Base-by-base conservation (phyloP, 2,329 filamentous ascomycete species). In the Hypoxylon sp. region DNA sequence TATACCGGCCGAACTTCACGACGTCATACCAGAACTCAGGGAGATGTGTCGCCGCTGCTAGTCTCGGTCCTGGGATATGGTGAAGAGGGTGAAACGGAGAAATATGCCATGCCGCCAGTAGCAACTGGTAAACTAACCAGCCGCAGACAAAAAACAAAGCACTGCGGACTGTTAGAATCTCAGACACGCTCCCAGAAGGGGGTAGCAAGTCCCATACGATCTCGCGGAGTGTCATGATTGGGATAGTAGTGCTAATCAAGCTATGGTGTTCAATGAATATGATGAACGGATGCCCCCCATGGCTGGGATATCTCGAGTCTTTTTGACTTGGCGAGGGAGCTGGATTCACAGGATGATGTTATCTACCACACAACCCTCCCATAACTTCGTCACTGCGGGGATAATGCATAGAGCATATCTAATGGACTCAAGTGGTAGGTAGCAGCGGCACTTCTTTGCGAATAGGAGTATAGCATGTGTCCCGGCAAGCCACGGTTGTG, bases 21-120 rank as follows among this genome's bases (percentile, higher is more conserved):
- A 56, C 31, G 21, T 73, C 68, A 19, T 72, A 51, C 52, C 65
- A 73, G 19, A 69, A 72, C 37, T 73, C 72, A 8, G 61, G 60
- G 5, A 68, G 46, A 27, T 68, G 68, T 1, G 65, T 69, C 1
- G 58, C 62, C 3, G 65, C 68, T 2, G 72, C 70, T 21, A 73
- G 54, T 47, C 21, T 71, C 2, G 72, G 70, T 2, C 72, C 72
- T 1, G 72, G 72, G 27, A 73, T 60, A 3, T 48, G 62, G 48
- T 53, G 57, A 4, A 73, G 69, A 6, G 71, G 71, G 39, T 73
- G 71, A 8, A 69, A 65, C 8, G 68, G 68, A 8, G 68, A 71
- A 24, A 72, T 31, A 21, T 71, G 62, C 57, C 57, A 72, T 5
- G 46, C 10, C 1, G 64, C 61, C 8, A 50, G 61, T 17, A 59